Percentiles rank a stretch among this genome's conserved stretches.
Conservation (phyloP, 768 basidiomycete genomes). For the Mycena galopus region DNA sequence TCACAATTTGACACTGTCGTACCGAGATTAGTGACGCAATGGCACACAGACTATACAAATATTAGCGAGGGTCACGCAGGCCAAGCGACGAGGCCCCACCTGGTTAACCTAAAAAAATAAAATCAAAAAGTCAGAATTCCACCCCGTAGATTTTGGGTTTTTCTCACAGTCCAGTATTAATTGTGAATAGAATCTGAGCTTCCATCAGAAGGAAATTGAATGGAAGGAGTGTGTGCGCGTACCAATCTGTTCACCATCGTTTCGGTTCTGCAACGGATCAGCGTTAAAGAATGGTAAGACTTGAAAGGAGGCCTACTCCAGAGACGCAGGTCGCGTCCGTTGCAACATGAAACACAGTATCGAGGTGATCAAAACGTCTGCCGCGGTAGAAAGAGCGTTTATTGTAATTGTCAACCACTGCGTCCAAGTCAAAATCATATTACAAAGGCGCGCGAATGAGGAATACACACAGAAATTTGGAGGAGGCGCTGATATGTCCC, state of each 20-base stretch:
- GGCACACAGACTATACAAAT: constrained; percentile 54
- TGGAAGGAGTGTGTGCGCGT: constrained; percentile 16
- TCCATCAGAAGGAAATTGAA: background rate
- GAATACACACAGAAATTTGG: constrained; percentile 49
- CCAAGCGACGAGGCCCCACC: constrained; percentile 37
- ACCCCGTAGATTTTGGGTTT: background rate
- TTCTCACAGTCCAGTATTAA: constrained; percentile 64
- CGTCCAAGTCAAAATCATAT: background rate
- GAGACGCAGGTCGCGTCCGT: constrained; percentile 64
- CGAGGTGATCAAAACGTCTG: constrained; percentile 63
- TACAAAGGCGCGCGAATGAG: background rate
- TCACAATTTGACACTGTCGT: constrained; percentile 29
- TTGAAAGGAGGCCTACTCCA: constrained; percentile 49
- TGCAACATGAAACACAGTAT: constrained; percentile 63
- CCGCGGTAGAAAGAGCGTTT: constrained; percentile 62
- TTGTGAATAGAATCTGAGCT: constrained; percentile 63
- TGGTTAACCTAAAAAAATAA: constrained; percentile 48
- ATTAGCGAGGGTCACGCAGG: background rate
- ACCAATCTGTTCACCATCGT: constrained; percentile 65
- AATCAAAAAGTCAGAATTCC: constrained; percentile 18
- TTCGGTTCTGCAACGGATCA: constrained; percentile 51
- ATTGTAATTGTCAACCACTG: constrained; percentile 64
- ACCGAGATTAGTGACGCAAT: constrained; percentile 63
- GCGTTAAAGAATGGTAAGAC: constrained; percentile 23
- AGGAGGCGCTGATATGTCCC: constrained; percentile 53